Conservation (phyloP, 2,329 filamentous ascomycete genomes). For the Grosmannia clavigera region DNA sequence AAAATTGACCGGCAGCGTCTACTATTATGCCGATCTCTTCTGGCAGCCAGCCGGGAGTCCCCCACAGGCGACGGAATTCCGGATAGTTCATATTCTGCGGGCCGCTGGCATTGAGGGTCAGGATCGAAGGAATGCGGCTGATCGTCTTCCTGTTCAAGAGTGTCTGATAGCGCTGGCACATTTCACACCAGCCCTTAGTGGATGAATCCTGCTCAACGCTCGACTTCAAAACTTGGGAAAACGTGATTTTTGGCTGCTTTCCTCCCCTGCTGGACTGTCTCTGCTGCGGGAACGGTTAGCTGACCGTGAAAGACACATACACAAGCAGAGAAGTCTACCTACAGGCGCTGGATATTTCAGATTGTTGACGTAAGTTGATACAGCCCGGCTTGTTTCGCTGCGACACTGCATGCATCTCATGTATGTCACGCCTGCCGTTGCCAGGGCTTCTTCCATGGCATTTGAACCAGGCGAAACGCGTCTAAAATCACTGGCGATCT, state of each 20-base stretch:
- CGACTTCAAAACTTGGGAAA: constrained; percentile 84
- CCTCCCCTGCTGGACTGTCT: constrained; percentile 25
- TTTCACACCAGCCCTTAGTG: constrained; percentile 84
- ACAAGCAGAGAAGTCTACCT: constrained; percentile 10
- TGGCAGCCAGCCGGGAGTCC: constrained; percentile 79
- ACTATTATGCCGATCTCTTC: constrained; percentile 89
- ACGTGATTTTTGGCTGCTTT: constrained; percentile 48
- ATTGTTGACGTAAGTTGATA: constrained; percentile 73
- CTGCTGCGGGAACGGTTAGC: not conserved
- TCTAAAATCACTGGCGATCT: constrained; percentile 65
- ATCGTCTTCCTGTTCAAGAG: constrained; percentile 77
- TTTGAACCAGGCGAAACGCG: constrained; percentile 49
- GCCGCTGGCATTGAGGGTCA: constrained; percentile 71
- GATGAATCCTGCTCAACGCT: constrained; percentile 84
- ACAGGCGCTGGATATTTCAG: constrained; percentile 60
- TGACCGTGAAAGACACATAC: no score
- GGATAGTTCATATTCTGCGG: constrained; percentile 41
- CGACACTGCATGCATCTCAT: constrained; percentile 81
- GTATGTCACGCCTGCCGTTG: constrained; percentile 56
- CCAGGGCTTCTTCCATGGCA: constrained; percentile 59
- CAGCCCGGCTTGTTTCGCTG: constrained; percentile 72
- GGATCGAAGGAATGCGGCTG: constrained; percentile 66
- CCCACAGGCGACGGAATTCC: constrained; percentile 73
- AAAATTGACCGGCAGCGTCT: constrained; percentile 71
- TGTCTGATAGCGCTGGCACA: constrained; percentile 82